Evolutionary conservation across 768 basidiomycete genomes (phyloP), one percentile per base, ranked within the genome.

Genomic region (Panellus pusillus): DNA sequence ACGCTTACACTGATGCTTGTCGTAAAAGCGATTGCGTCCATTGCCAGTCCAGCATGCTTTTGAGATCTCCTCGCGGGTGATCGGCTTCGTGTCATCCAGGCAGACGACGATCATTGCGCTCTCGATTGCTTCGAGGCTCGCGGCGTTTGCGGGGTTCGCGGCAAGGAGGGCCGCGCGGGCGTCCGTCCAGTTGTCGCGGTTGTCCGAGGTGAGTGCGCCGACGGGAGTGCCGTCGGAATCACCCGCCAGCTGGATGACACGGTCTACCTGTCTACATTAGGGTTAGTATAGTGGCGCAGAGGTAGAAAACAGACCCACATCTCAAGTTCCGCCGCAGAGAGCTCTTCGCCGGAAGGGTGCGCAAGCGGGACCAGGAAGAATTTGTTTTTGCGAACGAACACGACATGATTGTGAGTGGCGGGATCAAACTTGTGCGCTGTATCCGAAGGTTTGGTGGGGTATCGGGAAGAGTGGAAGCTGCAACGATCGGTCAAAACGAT

Each of bases 401-500:
- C 83, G 66, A 97, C 79, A 71, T 98, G 94, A 61, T 97, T 91
- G 72, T 96, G 80, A 13, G 74, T 68, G 43, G 72, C 69, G 1
- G 88, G 73, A 61, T 90, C 81, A 68, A 93, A 96, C 70, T 93
- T 95, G 49, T 71, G 72, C 6, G 91, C 92, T 1, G 84, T 89
- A 65, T 98, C 97, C 4, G 83, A 81, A 0, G 91, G 89, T 58
- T 88, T 84, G 46, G 76, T 77, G 4, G 97, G 97, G 68, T 93
- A 87, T 18, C 97, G 86, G n/a, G 81, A 84, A 1, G 95, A 78
- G 70, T 98, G 97, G 82, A 99, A 99, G 20, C 88, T 90, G 58
- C n/a, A 31, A 24, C 17, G 24, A 27, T 9, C 20, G 27, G 44
- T 15, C 2, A 15, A 28, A 29, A 38, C 38, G 11, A 27, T 43